These are phyloP conservation scores for Pythium aphanidermatum DNA, from an alignment of 352 stramenopile genomes.

Conservation along the genomic window DNA sequence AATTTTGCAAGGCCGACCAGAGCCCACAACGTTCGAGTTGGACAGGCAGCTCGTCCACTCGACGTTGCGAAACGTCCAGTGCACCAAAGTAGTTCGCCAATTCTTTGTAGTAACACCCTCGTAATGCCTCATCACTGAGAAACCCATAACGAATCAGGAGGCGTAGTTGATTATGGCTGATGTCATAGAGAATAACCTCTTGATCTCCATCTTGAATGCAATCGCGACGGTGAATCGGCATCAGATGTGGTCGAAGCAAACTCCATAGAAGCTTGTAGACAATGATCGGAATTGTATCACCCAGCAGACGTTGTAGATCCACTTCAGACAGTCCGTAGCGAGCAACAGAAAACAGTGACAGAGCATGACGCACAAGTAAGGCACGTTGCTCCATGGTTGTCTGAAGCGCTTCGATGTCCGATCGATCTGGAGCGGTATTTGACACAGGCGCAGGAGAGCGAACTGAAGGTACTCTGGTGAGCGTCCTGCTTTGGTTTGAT, in stretches of 20 bases:
- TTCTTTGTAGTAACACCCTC: conserved; percentile 64
- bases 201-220: conserved; percentile 23
- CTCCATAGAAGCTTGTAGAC: conserved; percentile 38
- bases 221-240: conserved; percentile 60
- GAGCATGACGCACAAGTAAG: conserved; percentile 59
- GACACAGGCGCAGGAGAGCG: not conserved
- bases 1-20: conserved; percentile 57
- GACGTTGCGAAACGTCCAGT: conserved; percentile 60
- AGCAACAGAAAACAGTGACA: conserved; percentile 64
- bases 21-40: conserved; percentile 67
- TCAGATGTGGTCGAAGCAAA: conserved; percentile 56
- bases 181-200: conserved; percentile 52
- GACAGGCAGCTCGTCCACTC: conserved; percentile 75
- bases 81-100: conserved; percentile 70
- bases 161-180: conserved; percentile 75
- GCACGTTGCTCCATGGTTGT: conserved; percentile 57
- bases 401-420: conserved; percentile 49
- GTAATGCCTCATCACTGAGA: conserved; percentile 55
- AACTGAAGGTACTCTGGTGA: conserved; percentile 10
- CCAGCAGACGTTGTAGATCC: conserved; percentile 57
- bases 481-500: not conserved
- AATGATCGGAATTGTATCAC: conserved; percentile 32
- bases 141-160: conserved; percentile 70
- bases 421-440: conserved; percentile 10
- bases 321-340: conserved; percentile 62